These are phyloP conservation scores for Artomyces pyxidatus DNA, from an alignment of 768 basidiomycete genomes.

Conservation along the genomic window DNA sequence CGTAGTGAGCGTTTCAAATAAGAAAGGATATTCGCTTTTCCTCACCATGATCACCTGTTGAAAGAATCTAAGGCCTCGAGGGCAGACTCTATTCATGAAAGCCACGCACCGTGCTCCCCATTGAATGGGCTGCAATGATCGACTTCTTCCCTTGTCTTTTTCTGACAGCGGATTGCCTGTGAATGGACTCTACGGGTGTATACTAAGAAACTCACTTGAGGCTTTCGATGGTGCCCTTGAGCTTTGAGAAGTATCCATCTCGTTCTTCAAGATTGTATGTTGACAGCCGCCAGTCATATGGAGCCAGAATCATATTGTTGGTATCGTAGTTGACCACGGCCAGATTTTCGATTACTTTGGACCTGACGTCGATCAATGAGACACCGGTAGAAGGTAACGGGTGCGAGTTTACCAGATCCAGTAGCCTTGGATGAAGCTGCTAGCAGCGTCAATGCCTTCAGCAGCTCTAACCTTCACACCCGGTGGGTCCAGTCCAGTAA, in stretches of 20 bases:
- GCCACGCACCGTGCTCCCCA: slow-evolving; percentile 69
- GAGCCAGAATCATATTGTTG: slow-evolving; percentile 75
- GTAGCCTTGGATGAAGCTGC: slow-evolving; percentile 81
- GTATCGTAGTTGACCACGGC: slow-evolving; percentile 91
- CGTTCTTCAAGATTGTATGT: slow-evolving; percentile 88
- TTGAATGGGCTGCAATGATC: slow-evolving; percentile 80
- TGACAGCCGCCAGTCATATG: slow-evolving; percentile 88
- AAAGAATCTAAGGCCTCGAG: slow-evolving; percentile 3
- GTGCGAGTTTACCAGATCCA: slow-evolving; percentile 71
- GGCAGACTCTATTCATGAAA: too few species aligned
- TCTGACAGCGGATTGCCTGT: slow-evolving; percentile 26
- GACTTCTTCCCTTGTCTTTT: slow-evolving; percentile 66
- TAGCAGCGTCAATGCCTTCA: slow-evolving; percentile 87
- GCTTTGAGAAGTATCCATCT: slow-evolving; percentile 80
- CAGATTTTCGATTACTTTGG: slow-evolving; percentile 90
- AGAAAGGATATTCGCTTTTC: not conserved
- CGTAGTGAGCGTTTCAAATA: slow-evolving; percentile 3
- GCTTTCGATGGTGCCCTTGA: slow-evolving; percentile 77
- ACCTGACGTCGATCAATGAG: slow-evolving; percentile 34
- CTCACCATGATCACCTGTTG: not conserved
- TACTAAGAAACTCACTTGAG: slow-evolving; percentile 45
- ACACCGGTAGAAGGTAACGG: not conserved
- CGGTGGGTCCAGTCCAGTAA: slow-evolving; percentile 85
- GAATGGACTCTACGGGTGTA: too few species aligned
- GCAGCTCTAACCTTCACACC: slow-evolving; percentile 84